These are phyloP conservation scores for Geranomyces michiganensis DNA, from an alignment of 192 early-diverging fungal species.

Conservation along the genomic window DNA sequence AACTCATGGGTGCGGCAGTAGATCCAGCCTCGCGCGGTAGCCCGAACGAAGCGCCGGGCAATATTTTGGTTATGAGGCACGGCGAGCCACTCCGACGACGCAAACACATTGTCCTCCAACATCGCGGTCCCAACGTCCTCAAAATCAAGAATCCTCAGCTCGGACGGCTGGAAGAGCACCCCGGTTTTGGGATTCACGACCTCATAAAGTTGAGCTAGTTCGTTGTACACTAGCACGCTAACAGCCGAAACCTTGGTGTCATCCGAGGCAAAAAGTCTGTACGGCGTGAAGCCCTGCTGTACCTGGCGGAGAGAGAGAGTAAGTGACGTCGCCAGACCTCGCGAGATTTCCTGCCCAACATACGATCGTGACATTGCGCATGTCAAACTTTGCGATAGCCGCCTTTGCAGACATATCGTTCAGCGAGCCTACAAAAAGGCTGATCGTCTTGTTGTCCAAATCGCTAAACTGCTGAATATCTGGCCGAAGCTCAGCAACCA, in stretches of 20 bases:
- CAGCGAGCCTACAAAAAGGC: background rate
- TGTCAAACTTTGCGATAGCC: conserved; percentile 1
- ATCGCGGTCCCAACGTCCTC: conserved; percentile 14
- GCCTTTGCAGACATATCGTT: conserved; percentile 7
- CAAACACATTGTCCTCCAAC: conserved; percentile 31
- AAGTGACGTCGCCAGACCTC: background rate
- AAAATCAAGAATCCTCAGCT: conserved; percentile 24
- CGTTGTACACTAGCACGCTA: conserved; percentile 25
- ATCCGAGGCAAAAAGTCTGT: conserved; percentile 22
- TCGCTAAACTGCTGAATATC: conserved; percentile 16
- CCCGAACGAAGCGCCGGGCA: conserved; percentile 19
- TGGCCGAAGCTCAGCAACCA: background rate
- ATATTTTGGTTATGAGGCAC: conserved; percentile 11
- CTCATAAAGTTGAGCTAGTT: conserved; percentile 22
- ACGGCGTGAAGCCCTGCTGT: conserved; percentile 22
- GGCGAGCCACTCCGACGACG: conserved; percentile 20
- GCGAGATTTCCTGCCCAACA: background rate
- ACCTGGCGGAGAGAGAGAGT: background rate
- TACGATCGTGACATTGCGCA: conserved; percentile 21
- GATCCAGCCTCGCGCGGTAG: conserved; percentile 21
- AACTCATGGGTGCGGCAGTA: conserved; percentile 22
- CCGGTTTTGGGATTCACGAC: conserved; percentile 14
- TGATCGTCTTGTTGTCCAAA: conserved; percentile 18
- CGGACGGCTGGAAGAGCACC: conserved; percentile 6
- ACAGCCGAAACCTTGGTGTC: conserved; percentile 14